A percentile compares a stretch with the other conserved stretches of the same genome.
These are phyloP conservation scores for Cladophialophora carrionii DNA, from an alignment of 2,329 filamentous ascomycete genomes.

Conservation along the genomic window DNA sequence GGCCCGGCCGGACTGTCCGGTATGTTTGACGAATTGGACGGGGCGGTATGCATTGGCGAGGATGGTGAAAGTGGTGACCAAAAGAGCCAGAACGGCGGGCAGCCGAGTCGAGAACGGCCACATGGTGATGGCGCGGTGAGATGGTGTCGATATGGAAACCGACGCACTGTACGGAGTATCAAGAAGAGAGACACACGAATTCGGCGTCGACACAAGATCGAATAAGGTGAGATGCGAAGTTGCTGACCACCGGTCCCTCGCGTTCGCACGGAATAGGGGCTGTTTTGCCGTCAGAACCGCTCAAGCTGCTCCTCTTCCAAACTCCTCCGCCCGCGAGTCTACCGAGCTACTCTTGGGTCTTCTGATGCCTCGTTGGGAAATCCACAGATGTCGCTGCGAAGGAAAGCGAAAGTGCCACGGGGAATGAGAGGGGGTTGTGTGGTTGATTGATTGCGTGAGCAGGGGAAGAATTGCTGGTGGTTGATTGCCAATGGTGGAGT, in stretches of 20 bases:
- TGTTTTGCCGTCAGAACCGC: not conserved
- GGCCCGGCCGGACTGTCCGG: slow-evolving; percentile 34
- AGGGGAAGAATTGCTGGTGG: not conserved
- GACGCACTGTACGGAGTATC: not conserved
- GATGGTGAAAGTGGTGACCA: slow-evolving; percentile 12
- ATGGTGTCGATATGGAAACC: not conserved
- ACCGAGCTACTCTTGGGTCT: not conserved
- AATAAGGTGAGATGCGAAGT: not conserved
- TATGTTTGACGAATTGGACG: slow-evolving; percentile 39
- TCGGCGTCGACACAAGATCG: not conserved
- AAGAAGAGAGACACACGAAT: not conserved
- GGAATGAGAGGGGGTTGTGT: not conserved
- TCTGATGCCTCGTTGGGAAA: not conserved
- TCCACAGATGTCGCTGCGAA: not conserved
- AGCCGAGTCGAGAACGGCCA: slow-evolving; percentile 8
- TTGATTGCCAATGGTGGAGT: not conserved
- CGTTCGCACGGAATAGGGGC: not conserved
- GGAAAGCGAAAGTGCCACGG: not conserved
- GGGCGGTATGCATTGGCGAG: slow-evolving; percentile 36
- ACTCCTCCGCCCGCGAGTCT: not conserved
- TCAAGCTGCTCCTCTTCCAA: not conserved
- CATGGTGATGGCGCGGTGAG: slow-evolving; percentile 16
- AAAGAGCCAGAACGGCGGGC: slow-evolving; percentile 19
- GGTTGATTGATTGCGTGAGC: not conserved
- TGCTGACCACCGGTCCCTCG: not conserved